Conservation (phyloP, 306 rosid species). For the Lotus japonicus region DNA sequence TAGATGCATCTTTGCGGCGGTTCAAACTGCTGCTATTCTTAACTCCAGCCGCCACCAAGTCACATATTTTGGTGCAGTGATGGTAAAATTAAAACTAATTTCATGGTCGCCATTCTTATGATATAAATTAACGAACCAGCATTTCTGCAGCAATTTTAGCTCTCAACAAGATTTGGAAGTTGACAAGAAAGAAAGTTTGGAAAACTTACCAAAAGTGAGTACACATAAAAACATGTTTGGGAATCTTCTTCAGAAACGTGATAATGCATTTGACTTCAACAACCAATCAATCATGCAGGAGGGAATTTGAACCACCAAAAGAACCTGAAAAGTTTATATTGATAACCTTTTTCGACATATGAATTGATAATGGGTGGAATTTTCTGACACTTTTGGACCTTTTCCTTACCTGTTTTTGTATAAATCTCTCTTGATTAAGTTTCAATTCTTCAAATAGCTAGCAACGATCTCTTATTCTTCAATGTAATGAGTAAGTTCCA, state of each 20-base stretch:
- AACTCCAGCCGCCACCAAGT: too few relatives aligned
- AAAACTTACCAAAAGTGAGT: conserved; percentile 24
- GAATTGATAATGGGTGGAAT: not conserved
- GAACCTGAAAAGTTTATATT: conserved; percentile 19
- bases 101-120: too few relatives aligned
- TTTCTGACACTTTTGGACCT: conserved; percentile 13
- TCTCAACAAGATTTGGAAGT: not conserved
- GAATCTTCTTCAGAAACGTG: conserved; percentile 33
- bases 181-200: conserved; percentile 17
- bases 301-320: conserved; percentile 28
- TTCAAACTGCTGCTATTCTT: too few relatives aligned
- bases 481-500: not conserved
- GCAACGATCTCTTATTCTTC: not conserved
- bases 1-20: too few relatives aligned
- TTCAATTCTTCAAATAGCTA: not conserved
- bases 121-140: too few relatives aligned
- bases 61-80: too few relatives aligned
- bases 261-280: conserved; percentile 33
- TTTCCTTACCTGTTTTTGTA: not conserved
- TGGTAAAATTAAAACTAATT: too few relatives aligned
- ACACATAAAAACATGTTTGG: conserved; percentile 31
- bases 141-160: conserved; percentile 11
- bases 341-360: conserved; percentile 8
- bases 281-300: conserved; percentile 28
- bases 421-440: not conserved